Evolutionary conservation across 2,329 filamentous ascomycete species (phyloP), one percentile per base, ranked within the genome.

Genomic region (Hysterium pulicare): DNA sequence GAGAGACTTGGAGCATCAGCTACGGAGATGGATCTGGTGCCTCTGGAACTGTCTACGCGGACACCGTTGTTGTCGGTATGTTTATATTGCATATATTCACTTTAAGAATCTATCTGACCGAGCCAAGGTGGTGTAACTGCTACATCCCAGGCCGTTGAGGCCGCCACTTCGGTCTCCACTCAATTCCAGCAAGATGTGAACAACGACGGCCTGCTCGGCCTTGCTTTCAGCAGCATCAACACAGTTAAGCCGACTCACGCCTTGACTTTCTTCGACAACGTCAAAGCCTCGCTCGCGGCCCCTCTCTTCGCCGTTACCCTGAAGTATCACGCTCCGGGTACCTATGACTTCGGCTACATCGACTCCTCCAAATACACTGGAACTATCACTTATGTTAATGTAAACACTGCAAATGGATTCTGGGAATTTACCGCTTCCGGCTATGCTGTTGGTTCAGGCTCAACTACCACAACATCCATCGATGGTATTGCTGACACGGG

Each of bases 21-120:
- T 87, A 87, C 53, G 83, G 81, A 19, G 84, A 87, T 51, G 79
- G 80, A 11, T 80, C 78, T 33, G 73, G 72, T 30, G 84, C 84
- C 15, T 71, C 65, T 34, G 84, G 84, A 32, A 74, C 76, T 37
- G 83, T 87, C 41, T 86, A 83, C 64, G 74, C 71, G 22, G 84
- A 87, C 61, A 78, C 71, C 36, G 83, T 87, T 32, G 69, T 70
- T 17, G 73, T 87, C 20, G 83, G n/a, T n/a, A n/a, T n/a, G n/a
- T n/a, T n/a, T n/a, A n/a, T n/a, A n/a, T n/a, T n/a, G n/a, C n/a
- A n/a, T n/a, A n/a, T n/a, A n/a, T n/a, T n/a, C n/a, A n/a, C n/a
- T n/a, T n/a, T n/a, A n/a, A n/a, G n/a, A n/a, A n/a, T n/a, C n/a
- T n/a, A n/a, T n/a, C n/a, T n/a, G n/a, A n/a, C n/a, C n/a, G n/a